Base-by-base conservation (phyloP, 2,329 filamentous ascomycete species). In the Arthrobotrys conoides region DNA sequence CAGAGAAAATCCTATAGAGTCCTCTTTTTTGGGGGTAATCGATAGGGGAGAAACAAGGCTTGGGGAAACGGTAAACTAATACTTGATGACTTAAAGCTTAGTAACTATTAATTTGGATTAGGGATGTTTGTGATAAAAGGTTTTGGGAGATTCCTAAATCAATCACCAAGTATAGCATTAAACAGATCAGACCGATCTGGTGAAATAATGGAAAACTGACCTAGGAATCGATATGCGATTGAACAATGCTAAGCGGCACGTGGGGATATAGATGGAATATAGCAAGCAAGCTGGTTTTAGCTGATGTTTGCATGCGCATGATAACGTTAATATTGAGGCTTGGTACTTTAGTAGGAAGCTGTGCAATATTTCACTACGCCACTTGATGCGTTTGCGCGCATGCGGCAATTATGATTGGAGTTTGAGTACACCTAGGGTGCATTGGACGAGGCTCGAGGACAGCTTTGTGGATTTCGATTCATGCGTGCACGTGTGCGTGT, bases 121-220 rank as follows among this genome's bases (percentile, higher is more conserved):
- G 27, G 27, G 51, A 20, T 20, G 14, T 55, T 36, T 55, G 51
- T 55, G 51, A 20, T 59, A 59, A 38, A 38, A 38, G 30, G 27
- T 59, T 38, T 59, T 36, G 18, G 18, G 27, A 59, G 53, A 59
- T 38, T 38, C 53, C 53, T 59, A 59, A 59, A 57, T 38, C 36
- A 20, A 16, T 14, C 10, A 59, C 53, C 30, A 59, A 59, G 53
- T 59, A 59, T 59, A 59, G 53, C 53, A 59, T 38, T 59, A 3
- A 22, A 46, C 8, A 16, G 6, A 3, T 18, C n/a, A n/a, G n/a
- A n/a, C n/a, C 3, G 2, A 46, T 46, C 16, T 18, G 5, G 44
- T 6, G 5, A 46, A 46, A 18, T 4, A 14, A 5, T 20, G n/a
- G 18, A 20, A 46, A 20, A 46, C n/a, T 20, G 9, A 16, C 5